phyloP scores from a whole-genome alignment of 1,284 basidiomycete genomes.

The Cystobasidium sp. region DNA sequence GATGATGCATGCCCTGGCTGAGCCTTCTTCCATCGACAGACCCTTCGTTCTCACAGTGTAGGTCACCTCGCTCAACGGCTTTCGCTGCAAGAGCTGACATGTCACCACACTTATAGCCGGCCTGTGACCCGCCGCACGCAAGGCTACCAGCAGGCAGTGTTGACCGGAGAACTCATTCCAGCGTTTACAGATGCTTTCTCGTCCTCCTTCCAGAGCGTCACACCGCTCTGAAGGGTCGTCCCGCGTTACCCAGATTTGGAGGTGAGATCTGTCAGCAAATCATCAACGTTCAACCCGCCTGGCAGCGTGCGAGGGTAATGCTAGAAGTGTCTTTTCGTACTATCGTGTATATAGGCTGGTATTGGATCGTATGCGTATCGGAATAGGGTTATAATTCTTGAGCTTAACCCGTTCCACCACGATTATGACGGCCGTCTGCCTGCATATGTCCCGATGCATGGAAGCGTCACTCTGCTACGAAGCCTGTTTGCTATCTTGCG shows the following conservation, averaged over 20 bases:
- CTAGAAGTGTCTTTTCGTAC: too few relatives aligned
- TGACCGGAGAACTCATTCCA: conserved; percentile 26
- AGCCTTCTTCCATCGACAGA: background rate
- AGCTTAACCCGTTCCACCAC: too few relatives aligned
- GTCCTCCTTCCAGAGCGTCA: conserved; percentile 1
- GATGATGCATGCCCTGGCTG: background rate
- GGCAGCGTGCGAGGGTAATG: too few relatives aligned
- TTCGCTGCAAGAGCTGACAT: background rate
- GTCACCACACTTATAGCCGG: background rate
- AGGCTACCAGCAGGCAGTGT: conserved; percentile 2
- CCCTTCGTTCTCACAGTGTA: conserved; percentile 27
- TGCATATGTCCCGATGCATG: too few relatives aligned
- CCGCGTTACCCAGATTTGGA: background rate
- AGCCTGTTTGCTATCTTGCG: too few relatives aligned
- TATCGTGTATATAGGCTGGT: too few relatives aligned
- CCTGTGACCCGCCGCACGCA: conserved; percentile 16
- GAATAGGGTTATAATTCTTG: too few relatives aligned
- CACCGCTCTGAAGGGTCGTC: conserved; percentile 1
- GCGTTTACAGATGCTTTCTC: background rate
- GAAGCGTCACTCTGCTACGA: too few relatives aligned
- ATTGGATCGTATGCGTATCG: too few relatives aligned
- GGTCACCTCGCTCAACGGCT: background rate
- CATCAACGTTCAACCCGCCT: too few relatives aligned
- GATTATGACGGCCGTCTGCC: too few relatives aligned
- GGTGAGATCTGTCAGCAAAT: too few relatives aligned